A percentile compares a stretch with the other conserved stretches of the same genome.
These are phyloP conservation scores for Phytophthora vignae DNA, from an alignment of 352 stramenopile genomes.

Conservation along the genomic window DNA sequence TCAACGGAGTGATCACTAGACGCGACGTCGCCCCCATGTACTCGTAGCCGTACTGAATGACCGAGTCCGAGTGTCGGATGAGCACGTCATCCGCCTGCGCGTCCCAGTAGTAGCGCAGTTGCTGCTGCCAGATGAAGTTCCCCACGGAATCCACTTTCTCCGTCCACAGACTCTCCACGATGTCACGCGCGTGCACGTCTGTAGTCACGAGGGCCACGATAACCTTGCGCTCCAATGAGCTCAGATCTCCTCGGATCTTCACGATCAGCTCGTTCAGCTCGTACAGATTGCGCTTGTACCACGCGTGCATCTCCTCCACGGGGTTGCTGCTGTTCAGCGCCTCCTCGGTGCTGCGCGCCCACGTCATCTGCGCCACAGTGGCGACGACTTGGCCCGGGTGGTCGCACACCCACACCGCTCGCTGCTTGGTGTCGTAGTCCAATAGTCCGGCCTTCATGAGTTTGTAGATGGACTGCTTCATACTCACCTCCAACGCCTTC, in stretches of 20 bases:
- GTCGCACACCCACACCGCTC: constrained; percentile 89
- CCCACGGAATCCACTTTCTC: constrained; percentile 71
- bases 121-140: constrained; percentile 96
- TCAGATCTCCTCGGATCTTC: constrained; percentile 92
- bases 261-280: constrained; percentile 93
- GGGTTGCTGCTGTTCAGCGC: constrained; percentile 56
- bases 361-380: constrained; percentile 95
- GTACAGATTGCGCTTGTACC: constrained; percentile 78
- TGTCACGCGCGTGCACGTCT: constrained; percentile 93
- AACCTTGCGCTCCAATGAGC: constrained; percentile 89
- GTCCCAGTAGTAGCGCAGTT: constrained; percentile 96
- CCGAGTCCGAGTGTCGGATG: constrained; percentile 88
- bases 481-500: constrained; percentile 88
- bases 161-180: constrained; percentile 79
- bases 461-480: constrained; percentile 93
- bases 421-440: constrained; percentile 89
- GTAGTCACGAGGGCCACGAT: constrained; percentile 95
- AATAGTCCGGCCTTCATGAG: constrained; percentile 93
- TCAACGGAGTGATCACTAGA: constrained; percentile 88
- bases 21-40: constrained; percentile 94
- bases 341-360: constrained; percentile 90
- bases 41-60: constrained; percentile 95
- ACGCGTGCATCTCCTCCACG: constrained; percentile 65
- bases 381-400: constrained; percentile 94
- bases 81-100: constrained; percentile 88